Base-by-base conservation (phyloP, 768 basidiomycete species). In the Pholiota conissans region DNA sequence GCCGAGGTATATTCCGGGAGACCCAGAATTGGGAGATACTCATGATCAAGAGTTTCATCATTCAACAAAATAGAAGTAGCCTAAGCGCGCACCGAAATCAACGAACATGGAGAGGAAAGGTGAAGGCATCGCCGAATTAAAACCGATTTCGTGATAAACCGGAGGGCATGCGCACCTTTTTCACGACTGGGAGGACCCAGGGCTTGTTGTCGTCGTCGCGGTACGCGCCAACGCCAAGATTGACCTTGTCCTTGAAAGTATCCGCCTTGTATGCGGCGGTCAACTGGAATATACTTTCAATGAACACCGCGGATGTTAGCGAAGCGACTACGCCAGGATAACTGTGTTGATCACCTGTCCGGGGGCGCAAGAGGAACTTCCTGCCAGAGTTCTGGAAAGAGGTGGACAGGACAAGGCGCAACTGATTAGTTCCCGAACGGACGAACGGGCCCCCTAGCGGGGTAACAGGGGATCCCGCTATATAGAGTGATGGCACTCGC, bases 141-240 rank as follows among this genome's bases (percentile, higher is more conserved):
- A 49, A 22, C 40, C 56, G 29, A 18, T 14, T 22, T 53, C 58
- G 58, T 56, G 55, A 47, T 45, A 50, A 60, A 55, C 42, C 57
- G 59, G 58, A 58, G 55, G 32, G 16, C 13, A 46, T 30, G 47
- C 63, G 61, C 58, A 90, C 93, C 83, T 92, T 93, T 73, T 88
- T 91, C 13, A 97, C 89, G 27, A 93, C 92, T 20, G 94, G 94
- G 26, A 97, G 83, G 24, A 96, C 85, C 92, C 93, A 97, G 13
- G 94, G 89, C 74, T 90, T 95, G 72, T 81, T 85, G 65, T 91
- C 71, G 65, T 94, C 83, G 67, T 95, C 95, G 63, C 94, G 83
- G 71, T 97, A 97, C 7, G 94, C 95, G 45, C 94, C 95, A 45
- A 95, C 94, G 35, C 94, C 93, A 22, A 97, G 80, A 71, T 96